Conservation (phyloP, 352 stramenopile species). For the Phytophthora sansomeana region DNA sequence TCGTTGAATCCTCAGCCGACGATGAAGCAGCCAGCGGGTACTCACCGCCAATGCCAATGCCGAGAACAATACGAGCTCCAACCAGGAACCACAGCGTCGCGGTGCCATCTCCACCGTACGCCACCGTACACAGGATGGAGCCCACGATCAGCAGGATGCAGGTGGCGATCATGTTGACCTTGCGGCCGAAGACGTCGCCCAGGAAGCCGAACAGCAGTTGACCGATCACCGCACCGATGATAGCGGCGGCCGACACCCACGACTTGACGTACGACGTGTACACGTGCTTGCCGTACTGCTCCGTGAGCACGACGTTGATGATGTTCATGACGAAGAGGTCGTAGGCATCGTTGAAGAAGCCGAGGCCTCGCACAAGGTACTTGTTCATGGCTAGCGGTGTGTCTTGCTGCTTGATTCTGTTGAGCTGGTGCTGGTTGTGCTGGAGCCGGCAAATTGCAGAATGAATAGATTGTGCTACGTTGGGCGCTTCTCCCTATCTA, state of each 20-base stretch:
- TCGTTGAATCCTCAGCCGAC: constrained; percentile 60
- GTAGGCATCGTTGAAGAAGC: constrained; percentile 71
- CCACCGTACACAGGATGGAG: constrained; percentile 52
- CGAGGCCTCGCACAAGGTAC: constrained; percentile 60
- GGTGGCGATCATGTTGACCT: constrained; percentile 68
- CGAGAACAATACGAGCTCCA: constrained; percentile 46
- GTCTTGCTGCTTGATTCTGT: constrained; percentile 12
- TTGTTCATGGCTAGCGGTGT: constrained; percentile 47
- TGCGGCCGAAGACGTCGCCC: constrained; percentile 62
- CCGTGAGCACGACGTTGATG: constrained; percentile 68
- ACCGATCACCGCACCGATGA: constrained; percentile 62
- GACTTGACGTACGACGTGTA: constrained; percentile 71
- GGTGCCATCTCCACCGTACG: constrained; percentile 36
- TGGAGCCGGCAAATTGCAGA: constrained; percentile 18
- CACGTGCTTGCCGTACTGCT: constrained; percentile 63
- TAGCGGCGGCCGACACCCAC: constrained; percentile 53
- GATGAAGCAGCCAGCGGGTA: constrained; percentile 51
- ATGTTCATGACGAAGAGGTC: constrained; percentile 80
- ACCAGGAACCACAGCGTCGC: constrained; percentile 55
- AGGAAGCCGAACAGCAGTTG: constrained; percentile 64
- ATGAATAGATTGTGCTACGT: not conserved
- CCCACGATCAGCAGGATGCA: constrained; percentile 59
- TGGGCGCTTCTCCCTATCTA: constrained; percentile 14
- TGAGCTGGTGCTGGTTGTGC: constrained; percentile 5
- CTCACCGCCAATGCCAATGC: constrained; percentile 49